A percentile compares a stretch with the other conserved stretches of the same genome.
These are phyloP conservation scores for Rubroboletus satanas DNA, from an alignment of 768 basidiomycete genomes.

Conservation along the genomic window DNA sequence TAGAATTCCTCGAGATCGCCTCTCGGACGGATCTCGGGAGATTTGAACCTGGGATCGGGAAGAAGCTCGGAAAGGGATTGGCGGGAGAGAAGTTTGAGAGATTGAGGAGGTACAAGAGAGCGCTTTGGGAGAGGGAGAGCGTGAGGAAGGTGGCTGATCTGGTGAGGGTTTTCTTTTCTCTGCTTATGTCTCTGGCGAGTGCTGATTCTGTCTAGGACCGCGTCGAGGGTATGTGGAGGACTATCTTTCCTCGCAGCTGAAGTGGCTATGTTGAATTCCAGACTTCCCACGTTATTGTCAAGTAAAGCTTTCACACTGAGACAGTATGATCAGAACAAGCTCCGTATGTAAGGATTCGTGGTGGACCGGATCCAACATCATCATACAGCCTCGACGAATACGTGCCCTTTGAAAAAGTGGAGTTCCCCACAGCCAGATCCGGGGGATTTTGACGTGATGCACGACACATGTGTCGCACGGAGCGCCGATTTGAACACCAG, in stretches of 20 bases:
- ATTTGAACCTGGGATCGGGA: constrained; percentile 45
- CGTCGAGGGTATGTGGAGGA: background rate
- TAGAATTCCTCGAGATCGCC: constrained; percentile 41
- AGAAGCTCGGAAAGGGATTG: constrained; percentile 40
- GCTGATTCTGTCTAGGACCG: background rate
- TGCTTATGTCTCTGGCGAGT: background rate
- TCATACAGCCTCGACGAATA: background rate
- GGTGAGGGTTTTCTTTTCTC: background rate
- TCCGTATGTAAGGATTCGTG: background rate
- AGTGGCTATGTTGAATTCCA: background rate
- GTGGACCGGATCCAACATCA: background rate
- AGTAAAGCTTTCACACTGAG: no score
- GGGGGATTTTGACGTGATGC: background rate
- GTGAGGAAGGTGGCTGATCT: constrained; percentile 5
- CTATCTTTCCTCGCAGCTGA: background rate
- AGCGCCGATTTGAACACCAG: no score
- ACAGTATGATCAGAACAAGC: background rate
- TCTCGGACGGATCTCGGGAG: constrained; percentile 49
- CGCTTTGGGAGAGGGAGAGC: constrained; percentile 39
- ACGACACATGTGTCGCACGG: background rate
- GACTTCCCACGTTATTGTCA: no score
- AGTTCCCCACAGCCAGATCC: background rate
- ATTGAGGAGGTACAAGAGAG: constrained; percentile 45
- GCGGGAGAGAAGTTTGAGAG: constrained; percentile 42
- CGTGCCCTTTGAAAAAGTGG: background rate